These are phyloP conservation scores for Trichocomaceae sp. DNA, from an alignment of 2,329 filamentous ascomycete genomes.

Conservation along the genomic window DNA sequence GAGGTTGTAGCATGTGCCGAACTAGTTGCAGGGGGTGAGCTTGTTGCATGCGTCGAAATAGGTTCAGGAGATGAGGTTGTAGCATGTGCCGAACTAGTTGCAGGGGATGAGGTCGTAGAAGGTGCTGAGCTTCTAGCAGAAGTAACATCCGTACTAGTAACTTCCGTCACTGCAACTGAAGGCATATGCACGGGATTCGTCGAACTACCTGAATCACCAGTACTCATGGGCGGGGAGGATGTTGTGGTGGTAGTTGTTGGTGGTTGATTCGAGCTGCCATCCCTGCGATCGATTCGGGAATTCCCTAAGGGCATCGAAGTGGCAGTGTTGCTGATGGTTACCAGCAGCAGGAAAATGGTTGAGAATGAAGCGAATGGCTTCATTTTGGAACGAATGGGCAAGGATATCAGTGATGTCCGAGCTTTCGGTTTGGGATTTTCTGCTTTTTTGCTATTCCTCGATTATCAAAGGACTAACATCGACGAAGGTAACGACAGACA, in stretches of 20 bases:
- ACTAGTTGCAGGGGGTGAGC: too few species aligned
- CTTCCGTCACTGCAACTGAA: not conserved
- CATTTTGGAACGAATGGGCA: not conserved
- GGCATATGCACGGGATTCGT: not conserved
- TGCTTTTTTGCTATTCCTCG: not conserved
- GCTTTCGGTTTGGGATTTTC: too few species aligned
- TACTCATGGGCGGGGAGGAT: not conserved
- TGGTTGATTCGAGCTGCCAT: not conserved
- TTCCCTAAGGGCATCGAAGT: not conserved
- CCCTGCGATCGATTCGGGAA: not conserved
- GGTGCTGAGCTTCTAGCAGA: not conserved
- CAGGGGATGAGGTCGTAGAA: not conserved
- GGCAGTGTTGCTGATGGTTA: not conserved
- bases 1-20: too few species aligned
- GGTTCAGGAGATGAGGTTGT: too few species aligned
- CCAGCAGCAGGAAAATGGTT: not conserved
- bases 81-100: not conserved
- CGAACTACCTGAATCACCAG: not conserved
- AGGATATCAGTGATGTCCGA: too few species aligned
- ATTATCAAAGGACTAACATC: not conserved
- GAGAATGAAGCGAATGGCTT: not conserved
- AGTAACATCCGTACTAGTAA: not conserved
- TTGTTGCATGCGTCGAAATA: too few species aligned
- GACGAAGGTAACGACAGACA: not conserved
- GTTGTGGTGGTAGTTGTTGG: not conserved